Evolutionary conservation across 2,329 filamentous ascomycete genomes (phyloP), one percentile per base, ranked within the genome.

Genomic region (Ceratocystis colombiana): DNA sequence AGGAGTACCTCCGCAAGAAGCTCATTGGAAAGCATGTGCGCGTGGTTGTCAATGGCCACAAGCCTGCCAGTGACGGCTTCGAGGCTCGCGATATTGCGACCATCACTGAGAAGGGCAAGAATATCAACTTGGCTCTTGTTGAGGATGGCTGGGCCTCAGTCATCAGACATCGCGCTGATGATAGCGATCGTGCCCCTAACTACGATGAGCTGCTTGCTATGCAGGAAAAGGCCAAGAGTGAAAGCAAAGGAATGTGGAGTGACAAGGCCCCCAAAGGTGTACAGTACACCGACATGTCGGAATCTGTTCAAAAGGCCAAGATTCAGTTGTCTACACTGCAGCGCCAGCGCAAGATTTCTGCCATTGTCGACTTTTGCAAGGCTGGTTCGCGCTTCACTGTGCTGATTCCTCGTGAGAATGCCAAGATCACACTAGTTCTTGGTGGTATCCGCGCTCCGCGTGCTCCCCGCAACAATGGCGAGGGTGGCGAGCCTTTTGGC

Each of bases 291-390:
- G 94, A 99, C 75, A 91, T 93, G 73, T 96, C 92, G 4, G 94
- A 97, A 76, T 92, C 83, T 68, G 78, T 93, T 5, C 93, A 97
- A 75, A 96, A 96, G 77, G 94, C 94, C 69, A 97, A 96, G 82
- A 87, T 96, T 65, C 91, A 96, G 75, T 82, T 96, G 46, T 88
- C 89, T 10, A 87, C 90, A 25, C 82, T 99, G 41, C 89, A 94
- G 69, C 85, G 93, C 65, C 92, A 96, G 75, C 93, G 90, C 80
- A 93, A 89, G 76, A 87, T 97, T 2, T 91, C 94, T 6, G 94
- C 89, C 10, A 82, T 99, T 71, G 91, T 99, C 53, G 94, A 99
- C 76, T 99, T 95, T 75, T 94, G 96, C 79, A 96, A 97, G 78
- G 89, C 91, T n/a, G 94, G 89, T 37, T 96, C 92, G 50, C 85